These are phyloP conservation scores for Kentomonas sorsogonicus DNA, from an alignment of 208 protist species.

Conservation along the genomic window DNA sequence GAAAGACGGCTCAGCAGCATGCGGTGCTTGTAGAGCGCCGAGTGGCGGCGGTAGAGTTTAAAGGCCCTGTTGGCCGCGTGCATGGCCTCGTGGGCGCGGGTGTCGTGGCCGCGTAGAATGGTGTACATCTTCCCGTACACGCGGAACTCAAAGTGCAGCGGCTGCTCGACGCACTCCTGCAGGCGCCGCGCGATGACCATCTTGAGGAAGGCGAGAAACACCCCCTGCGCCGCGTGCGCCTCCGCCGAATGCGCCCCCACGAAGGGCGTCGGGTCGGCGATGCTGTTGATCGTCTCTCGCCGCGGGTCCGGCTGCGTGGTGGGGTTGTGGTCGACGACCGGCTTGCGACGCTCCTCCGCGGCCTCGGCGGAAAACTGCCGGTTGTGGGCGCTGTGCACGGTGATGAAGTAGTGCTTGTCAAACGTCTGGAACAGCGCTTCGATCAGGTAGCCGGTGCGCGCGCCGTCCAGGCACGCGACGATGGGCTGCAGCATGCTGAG, in stretches of 20 bases:
- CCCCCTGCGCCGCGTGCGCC: conserved; percentile 9
- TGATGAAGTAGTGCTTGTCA: conserved; percentile 54
- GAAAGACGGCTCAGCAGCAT: too few species aligned
- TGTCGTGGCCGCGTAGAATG: conserved; percentile 36
- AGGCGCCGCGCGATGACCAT: conserved; percentile 43
- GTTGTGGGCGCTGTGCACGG: too few species aligned
- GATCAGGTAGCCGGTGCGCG: conserved; percentile 39
- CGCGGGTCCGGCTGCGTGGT: too few species aligned
- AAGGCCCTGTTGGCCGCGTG: conserved; percentile 53
- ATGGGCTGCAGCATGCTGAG: conserved; percentile 41
- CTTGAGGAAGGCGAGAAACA: conserved; percentile 73
- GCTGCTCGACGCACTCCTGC: conserved; percentile 31
- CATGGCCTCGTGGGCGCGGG: conserved; percentile 54
- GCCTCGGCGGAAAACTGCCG: too few species aligned
- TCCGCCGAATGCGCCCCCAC: too few species aligned
- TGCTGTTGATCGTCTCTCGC: too few species aligned
- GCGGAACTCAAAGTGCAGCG: conserved; percentile 51
- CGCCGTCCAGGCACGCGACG: conserved; percentile 19
- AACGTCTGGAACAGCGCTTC: conserved; percentile 46
- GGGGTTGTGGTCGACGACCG: conserved; percentile 13
- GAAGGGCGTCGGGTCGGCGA: too few species aligned
- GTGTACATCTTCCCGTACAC: conserved; percentile 57
- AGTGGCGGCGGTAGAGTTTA: conserved; percentile 48
- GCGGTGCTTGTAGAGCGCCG: conserved; percentile 21
- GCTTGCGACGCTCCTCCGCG: not conserved